These are phyloP conservation scores for Silene coronaria DNA, from an alignment of 179 eudicot genomes.

Conservation along the genomic window DNA sequence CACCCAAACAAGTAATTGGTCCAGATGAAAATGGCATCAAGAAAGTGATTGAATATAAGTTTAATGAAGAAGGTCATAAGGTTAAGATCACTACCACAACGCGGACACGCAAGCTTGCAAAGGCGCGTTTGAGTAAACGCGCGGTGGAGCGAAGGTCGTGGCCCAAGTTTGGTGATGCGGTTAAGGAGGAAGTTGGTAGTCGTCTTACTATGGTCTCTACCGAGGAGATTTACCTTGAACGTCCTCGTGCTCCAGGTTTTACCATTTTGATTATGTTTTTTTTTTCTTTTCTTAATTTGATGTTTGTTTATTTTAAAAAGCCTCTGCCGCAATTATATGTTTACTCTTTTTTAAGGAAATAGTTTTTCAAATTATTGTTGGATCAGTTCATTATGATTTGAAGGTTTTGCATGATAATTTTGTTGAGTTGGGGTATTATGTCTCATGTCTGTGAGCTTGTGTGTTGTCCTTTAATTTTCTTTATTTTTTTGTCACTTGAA, in stretches of 20 bases:
- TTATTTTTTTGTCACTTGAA: too few relatives aligned
- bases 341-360: neutral
- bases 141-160: conserved; percentile 70
- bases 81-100: conserved; percentile 62
- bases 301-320: neutral
- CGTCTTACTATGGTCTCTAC: conserved; percentile 68
- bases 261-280: too few relatives aligned
- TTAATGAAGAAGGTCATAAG: conserved; percentile 49
- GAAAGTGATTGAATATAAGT: conserved; percentile 49
- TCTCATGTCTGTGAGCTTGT: too few relatives aligned
- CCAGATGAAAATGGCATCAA: conserved; percentile 53
- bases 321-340: too few relatives aligned
- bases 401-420: too few relatives aligned
- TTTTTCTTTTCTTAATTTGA: neutral
- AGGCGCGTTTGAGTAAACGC: conserved; percentile 58
- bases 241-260: conserved; percentile 40
- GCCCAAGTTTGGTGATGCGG: conserved; percentile 76
- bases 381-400: too few relatives aligned
- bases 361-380: too few relatives aligned
- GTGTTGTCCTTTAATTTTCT: too few relatives aligned
- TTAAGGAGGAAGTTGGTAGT: conserved; percentile 55
- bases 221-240: conserved; percentile 61
- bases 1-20: conserved; percentile 46
- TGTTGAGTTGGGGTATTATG: too few relatives aligned
- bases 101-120: conserved; percentile 59